Percentiles rank a stretch among this genome's conserved stretches.
Conservation (phyloP, 2,329 filamentous ascomycete genomes). For the Penicillium italicum region DNA sequence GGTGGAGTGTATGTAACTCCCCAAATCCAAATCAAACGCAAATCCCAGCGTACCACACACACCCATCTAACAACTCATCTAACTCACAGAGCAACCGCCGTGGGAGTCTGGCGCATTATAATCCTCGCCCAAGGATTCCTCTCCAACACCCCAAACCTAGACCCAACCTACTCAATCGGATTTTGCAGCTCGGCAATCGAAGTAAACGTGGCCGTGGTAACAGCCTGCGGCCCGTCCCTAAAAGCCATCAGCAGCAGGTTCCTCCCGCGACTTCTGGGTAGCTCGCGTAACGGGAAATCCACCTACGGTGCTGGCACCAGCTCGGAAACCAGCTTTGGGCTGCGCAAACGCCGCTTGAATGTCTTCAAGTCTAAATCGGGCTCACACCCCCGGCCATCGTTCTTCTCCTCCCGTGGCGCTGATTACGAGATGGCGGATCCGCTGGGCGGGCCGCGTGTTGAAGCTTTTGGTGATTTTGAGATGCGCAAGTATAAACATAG, state of each 20-base stretch:
- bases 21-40: not conserved
- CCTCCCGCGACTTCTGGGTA: constrained; percentile 20
- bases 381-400: not conserved
- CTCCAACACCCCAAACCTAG: not conserved
- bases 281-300: constrained; percentile 12
- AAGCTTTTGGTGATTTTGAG: constrained; percentile 11
- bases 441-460: not conserved
- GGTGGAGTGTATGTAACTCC: constrained; percentile 22
- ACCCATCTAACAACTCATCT: not conserved
- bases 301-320: constrained; percentile 8
- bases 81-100: constrained; percentile 22
- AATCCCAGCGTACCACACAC: not conserved
- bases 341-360: constrained; percentile 3
- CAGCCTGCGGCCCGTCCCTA: constrained; percentile 30
- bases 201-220: constrained; percentile 28
- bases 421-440: constrained; percentile 23
- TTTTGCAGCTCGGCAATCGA: constrained; percentile 32
- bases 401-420: constrained; percentile 9
- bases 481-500: constrained; percentile 19
- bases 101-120: constrained; percentile 30
- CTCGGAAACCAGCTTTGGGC: constrained; percentile 2
- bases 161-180: constrained; percentile 26
- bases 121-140: constrained; percentile 25
- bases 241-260: constrained; percentile 22
- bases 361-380: constrained; percentile 2